phyloP scores from a whole-genome alignment of 768 basidiomycete genomes.

The Cyathus striatus region DNA sequence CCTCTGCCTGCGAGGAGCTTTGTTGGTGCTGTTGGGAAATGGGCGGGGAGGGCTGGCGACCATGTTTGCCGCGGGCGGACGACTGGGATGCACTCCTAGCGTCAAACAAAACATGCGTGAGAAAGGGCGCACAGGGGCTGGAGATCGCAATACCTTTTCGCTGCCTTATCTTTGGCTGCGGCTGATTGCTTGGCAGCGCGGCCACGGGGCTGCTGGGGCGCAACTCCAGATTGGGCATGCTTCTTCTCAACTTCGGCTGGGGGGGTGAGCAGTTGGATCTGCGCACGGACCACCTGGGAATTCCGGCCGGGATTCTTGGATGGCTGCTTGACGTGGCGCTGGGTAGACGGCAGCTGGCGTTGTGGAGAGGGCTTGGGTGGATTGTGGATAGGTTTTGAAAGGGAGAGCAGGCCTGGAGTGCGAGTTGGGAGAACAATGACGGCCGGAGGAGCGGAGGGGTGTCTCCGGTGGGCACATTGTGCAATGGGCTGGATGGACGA shows the following conservation, averaged over 20 bases:
- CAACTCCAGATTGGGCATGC: slow-evolving; percentile 14
- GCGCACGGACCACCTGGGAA: slow-evolving; percentile 23
- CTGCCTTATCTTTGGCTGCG: slow-evolving; percentile 18
- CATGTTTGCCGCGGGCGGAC: slow-evolving; percentile 37
- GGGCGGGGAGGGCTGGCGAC: slow-evolving; percentile 63
- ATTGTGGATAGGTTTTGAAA: slow-evolving; percentile 47
- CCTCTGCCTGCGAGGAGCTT: slow-evolving; percentile 66
- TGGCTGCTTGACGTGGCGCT: slow-evolving; percentile 17
- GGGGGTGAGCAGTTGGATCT: slow-evolving; percentile 15
- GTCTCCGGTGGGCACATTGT: slow-evolving; percentile 45
- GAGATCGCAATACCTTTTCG: slow-evolving; percentile 20
- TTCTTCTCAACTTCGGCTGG: slow-evolving; percentile 16
- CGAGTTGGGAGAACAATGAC: slow-evolving; percentile 68
- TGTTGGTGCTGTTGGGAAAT: slow-evolving; percentile 16
- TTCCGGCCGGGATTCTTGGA: slow-evolving; percentile 21
- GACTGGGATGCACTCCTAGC: slow-evolving; percentile 43
- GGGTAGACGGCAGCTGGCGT: slow-evolving; percentile 19
- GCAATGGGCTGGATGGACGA: slow-evolving; percentile 22
- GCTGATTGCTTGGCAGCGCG: slow-evolving; percentile 19
- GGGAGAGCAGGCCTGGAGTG: slow-evolving; percentile 67
- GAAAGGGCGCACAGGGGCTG: too few species aligned
- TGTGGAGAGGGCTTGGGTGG: background rate
- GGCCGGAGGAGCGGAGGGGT: slow-evolving; percentile 65
- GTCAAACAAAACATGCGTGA: too few species aligned
- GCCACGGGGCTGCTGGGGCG: slow-evolving; percentile 24